Conservation (phyloP, 768 basidiomycete genomes). For the Tylopilus cervinicoccineus region DNA sequence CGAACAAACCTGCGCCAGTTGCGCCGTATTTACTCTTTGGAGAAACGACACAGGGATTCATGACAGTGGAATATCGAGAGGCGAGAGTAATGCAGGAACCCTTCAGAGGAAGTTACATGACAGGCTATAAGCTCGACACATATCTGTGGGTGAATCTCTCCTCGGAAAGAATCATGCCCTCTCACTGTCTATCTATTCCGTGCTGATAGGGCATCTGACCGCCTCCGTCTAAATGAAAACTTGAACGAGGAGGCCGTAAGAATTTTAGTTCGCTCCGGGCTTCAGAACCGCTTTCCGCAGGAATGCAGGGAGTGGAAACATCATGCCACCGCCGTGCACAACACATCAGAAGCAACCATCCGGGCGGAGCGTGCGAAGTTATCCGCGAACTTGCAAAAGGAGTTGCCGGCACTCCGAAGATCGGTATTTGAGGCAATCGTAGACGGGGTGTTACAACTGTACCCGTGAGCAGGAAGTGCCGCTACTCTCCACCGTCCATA, state of each 20-base stretch:
- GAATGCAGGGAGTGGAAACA: constrained; percentile 25
- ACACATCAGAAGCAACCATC: neutral
- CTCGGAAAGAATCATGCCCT: neutral
- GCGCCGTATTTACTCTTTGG: constrained; percentile 35
- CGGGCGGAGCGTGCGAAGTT: neutral
- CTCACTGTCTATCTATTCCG: neutral
- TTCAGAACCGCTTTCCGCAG: constrained; percentile 24
- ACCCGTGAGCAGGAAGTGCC: constrained; percentile 17
- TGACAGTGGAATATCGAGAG: constrained; percentile 29
- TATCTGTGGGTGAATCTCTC: constrained; percentile 17
- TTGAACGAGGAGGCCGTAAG: constrained; percentile 24
- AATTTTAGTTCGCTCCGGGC: constrained; percentile 28
- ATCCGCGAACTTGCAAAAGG: neutral
- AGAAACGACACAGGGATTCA: constrained; percentile 39
- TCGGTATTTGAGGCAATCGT: constrained; percentile 26
- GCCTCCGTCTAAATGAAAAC: constrained; percentile 21
- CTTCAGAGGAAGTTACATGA: neutral
- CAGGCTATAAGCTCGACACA: constrained; percentile 9
- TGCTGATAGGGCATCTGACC: constrained; percentile 20
- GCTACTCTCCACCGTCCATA: neutral
- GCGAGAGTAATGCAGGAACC: constrained; percentile 1
- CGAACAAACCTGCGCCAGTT: constrained; percentile 5
- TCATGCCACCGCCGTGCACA: constrained; percentile 1
- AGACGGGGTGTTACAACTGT: constrained; percentile 16
- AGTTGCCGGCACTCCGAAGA: constrained; percentile 7